Conservation (phyloP, 1,284 basidiomycete species). For the Cutaneotrichosporon sp. region DNA sequence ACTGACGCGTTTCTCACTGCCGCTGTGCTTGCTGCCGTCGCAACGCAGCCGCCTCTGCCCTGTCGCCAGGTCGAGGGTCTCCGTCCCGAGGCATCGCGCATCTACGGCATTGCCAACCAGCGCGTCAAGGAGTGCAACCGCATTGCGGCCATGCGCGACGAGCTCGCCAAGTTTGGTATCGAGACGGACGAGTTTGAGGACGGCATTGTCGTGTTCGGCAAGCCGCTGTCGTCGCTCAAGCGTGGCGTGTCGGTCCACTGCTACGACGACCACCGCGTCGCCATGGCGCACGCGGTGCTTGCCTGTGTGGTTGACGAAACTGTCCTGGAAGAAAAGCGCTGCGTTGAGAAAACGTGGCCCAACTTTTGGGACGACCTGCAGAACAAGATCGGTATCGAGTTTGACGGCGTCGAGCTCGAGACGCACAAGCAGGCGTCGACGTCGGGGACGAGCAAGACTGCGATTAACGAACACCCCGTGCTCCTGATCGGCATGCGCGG, state of each 20-base stretch:
- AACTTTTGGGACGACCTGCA: slow-evolving; percentile 99
- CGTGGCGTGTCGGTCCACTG: slow-evolving; percentile 76
- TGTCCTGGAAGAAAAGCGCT: slow-evolving; percentile 89
- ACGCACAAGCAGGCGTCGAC: slow-evolving; percentile 46
- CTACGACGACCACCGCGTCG: slow-evolving; percentile 97
- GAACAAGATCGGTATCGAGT: slow-evolving; percentile 85
- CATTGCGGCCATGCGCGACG: slow-evolving; percentile 92
- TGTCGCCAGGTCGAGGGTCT: slow-evolving; percentile 40
- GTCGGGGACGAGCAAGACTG: slow-evolving; percentile 41
- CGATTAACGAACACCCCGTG: slow-evolving; percentile 53
- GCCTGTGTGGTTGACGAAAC: slow-evolving; percentile 68
- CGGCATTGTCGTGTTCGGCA: slow-evolving; percentile 85
- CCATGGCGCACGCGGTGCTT: slow-evolving; percentile 95
- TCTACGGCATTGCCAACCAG: slow-evolving; percentile 96
- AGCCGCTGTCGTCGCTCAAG: slow-evolving; percentile 59
- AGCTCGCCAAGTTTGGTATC: slow-evolving; percentile 93
- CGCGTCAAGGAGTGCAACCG: slow-evolving; percentile 97
- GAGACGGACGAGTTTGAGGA: slow-evolving; percentile 88
- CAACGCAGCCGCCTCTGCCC: slow-evolving; percentile 53
- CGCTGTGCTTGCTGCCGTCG: slow-evolving; percentile 82
- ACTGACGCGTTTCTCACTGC: slow-evolving; percentile 98
- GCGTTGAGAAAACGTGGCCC: slow-evolving; percentile 99
- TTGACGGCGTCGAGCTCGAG: slow-evolving; percentile 73
- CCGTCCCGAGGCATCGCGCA: slow-evolving; percentile 60
- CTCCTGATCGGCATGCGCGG: slow-evolving; percentile 95